Evolutionary conservation across 441 rosid species (phyloP).

Genomic region (Gossypium gossypioides): DNA sequence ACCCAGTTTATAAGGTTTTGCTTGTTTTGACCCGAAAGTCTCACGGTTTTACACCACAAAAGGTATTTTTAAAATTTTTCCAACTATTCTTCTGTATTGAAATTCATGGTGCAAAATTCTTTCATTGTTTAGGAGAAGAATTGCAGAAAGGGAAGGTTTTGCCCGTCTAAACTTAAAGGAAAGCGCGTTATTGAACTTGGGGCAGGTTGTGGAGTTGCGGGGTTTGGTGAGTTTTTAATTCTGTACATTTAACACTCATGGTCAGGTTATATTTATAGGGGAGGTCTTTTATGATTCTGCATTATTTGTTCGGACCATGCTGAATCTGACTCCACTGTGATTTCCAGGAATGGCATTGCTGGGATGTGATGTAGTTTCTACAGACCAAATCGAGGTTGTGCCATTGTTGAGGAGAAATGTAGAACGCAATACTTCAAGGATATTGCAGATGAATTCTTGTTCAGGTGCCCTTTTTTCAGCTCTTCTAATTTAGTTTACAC

Average conservation of each 20-base stretch:
- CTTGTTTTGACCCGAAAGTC: background rate
- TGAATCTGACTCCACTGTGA: slow-evolving; percentile 15
- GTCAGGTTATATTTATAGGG: slow-evolving; percentile 5
- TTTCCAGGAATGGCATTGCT: slow-evolving; percentile 77
- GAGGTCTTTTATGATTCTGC: slow-evolving; percentile 4
- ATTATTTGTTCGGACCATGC: background rate
- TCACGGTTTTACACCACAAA: background rate
- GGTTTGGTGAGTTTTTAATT: slow-evolving; percentile 62
- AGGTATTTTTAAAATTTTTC: background rate
- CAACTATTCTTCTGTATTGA: no score
- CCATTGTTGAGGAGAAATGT: slow-evolving; percentile 70
- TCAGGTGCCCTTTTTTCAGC: slow-evolving; percentile 30
- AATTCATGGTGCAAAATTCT: slow-evolving; percentile 2
- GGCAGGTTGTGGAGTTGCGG: slow-evolving; percentile 95
- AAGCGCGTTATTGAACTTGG: slow-evolving; percentile 88
- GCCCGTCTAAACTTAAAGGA: slow-evolving; percentile 74
- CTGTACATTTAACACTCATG: slow-evolving; percentile 5
- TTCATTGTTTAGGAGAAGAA: slow-evolving; percentile 57
- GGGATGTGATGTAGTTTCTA: slow-evolving; percentile 75
- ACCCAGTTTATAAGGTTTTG: background rate
- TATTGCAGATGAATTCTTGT: slow-evolving; percentile 61
- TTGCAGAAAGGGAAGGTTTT: slow-evolving; percentile 78
- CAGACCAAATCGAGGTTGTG: slow-evolving; percentile 79
- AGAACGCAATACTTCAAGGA: slow-evolving; percentile 65
- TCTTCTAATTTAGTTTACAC: background rate